A percentile compares a stretch with the other conserved stretches of the same genome.
These are phyloP conservation scores for Megacollybia platyphylla DNA, from an alignment of 1,284 basidiomycete genomes.

Conservation along the genomic window DNA sequence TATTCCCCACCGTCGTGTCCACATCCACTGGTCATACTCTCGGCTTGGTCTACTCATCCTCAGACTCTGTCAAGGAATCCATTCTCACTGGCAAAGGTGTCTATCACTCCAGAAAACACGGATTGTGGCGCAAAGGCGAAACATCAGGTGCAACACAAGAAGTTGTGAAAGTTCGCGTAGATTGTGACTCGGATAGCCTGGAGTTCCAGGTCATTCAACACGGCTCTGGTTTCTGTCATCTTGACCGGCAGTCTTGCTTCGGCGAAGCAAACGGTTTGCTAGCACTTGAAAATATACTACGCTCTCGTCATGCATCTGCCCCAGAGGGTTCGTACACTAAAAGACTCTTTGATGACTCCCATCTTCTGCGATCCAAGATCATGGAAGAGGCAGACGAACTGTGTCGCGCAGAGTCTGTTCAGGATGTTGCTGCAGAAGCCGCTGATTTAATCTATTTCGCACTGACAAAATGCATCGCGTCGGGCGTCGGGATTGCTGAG, in stretches of 20 bases:
- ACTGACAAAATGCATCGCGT: slow-evolving; percentile 75
- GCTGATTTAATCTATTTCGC: slow-evolving; percentile 96
- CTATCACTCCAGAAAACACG: slow-evolving; percentile 94
- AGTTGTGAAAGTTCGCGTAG: slow-evolving; percentile 71
- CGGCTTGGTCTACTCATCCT: slow-evolving; percentile 96
- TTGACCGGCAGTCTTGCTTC: slow-evolving; percentile 81
- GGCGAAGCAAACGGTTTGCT: slow-evolving; percentile 66
- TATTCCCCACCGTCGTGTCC: slow-evolving; percentile 87
- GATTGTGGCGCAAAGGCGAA: slow-evolving; percentile 95
- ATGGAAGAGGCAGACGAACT: slow-evolving; percentile 98
- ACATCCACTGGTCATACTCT: slow-evolving; percentile 68
- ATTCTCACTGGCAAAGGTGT: slow-evolving; percentile 86
- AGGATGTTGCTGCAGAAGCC: slow-evolving; percentile 92
- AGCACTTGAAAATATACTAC: slow-evolving; percentile 75
- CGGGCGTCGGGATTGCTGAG: slow-evolving; percentile 78
- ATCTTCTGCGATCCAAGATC: slow-evolving; percentile 83
- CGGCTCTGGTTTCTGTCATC: slow-evolving; percentile 90
- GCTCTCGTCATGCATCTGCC: slow-evolving; percentile 60
- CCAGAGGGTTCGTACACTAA: slow-evolving; percentile 91
- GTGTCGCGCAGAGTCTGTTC: slow-evolving; percentile 70
- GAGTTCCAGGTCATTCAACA: slow-evolving; percentile 90
- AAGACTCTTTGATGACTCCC: slow-evolving; percentile 75
- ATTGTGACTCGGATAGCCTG: slow-evolving; percentile 91
- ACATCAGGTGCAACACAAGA: slow-evolving; percentile 92
- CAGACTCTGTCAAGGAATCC: slow-evolving; percentile 76